Evolutionary conservation across 75 land plant genomes (phyloP).

Genomic region (Gnetum montanum): DNA sequence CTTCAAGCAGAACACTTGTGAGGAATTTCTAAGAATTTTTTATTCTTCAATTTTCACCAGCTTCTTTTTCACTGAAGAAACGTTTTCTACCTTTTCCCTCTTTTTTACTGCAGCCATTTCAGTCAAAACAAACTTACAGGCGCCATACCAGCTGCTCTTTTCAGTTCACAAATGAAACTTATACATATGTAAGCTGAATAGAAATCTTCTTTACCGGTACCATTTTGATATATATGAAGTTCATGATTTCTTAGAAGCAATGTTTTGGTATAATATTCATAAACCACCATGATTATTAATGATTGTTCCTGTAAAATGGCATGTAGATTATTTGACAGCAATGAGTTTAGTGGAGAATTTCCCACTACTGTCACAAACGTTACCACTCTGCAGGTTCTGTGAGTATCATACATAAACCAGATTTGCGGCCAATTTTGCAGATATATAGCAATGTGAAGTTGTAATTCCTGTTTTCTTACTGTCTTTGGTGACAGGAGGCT

Average conservation of each 20-base stretch:
- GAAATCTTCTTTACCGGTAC: not conserved
- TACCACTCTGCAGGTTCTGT: not conserved
- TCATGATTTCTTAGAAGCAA: no score
- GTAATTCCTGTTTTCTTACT: slow-evolving; percentile 9
- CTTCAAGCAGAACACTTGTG: slow-evolving; percentile 50
- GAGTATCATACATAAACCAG: not conserved
- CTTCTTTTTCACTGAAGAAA: not conserved
- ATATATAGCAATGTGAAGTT: not conserved
- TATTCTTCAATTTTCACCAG: not conserved
- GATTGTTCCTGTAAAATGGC: no score
- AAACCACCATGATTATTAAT: no score
- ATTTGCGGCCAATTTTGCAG: not conserved
- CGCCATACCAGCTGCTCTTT: slow-evolving; percentile 32
- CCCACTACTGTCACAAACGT: slow-evolving; percentile 4
- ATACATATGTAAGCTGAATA: slow-evolving; percentile 15
- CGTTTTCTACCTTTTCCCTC: not conserved
- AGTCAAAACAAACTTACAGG: slow-evolving; percentile 47
- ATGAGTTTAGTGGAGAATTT: slow-evolving; percentile 8
- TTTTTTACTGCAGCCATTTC: slow-evolving; percentile 36
- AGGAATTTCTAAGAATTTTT: slow-evolving; percentile 1
- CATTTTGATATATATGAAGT: no score
- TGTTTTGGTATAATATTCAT: no score
- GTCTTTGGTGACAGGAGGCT: slow-evolving; percentile 4
- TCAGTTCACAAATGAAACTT: slow-evolving; percentile 28
- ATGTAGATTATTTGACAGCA: slow-evolving; percentile 17